These are phyloP conservation scores for Colletotrichum sp. DNA, from an alignment of 2,329 filamentous ascomycete species.

Conservation along the genomic window DNA sequence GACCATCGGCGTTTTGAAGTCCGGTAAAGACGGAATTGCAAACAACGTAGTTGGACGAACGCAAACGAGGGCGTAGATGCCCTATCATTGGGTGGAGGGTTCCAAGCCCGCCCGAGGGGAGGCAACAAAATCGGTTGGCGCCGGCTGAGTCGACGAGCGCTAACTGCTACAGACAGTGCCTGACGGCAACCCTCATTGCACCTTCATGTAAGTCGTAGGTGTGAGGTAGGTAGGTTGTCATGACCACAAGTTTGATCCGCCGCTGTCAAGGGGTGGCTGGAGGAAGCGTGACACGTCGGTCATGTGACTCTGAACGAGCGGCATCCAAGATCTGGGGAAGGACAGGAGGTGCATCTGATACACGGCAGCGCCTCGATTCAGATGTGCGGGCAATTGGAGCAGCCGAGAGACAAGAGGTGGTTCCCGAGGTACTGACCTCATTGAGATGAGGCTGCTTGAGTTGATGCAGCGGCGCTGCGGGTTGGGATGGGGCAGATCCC, in stretches of 20 bases:
- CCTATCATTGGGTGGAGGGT: neutral
- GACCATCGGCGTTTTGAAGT: too few relatives aligned
- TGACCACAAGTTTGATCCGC: neutral
- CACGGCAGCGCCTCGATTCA: neutral
- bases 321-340: neutral
- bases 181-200: neutral
- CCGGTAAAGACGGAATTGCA: neutral
- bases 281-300: neutral
- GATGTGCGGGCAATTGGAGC: neutral
- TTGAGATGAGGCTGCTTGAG: neutral
- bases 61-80: neutral
- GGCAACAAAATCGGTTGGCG: neutral
- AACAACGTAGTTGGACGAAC: neutral
- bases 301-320: conserved; percentile 4
- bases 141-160: neutral
- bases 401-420: neutral
- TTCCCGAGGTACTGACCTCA: neutral
- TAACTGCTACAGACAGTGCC: neutral
- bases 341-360: neutral
- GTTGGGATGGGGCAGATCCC: neutral
- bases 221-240: neutral
- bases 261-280: neutral
- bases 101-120: neutral
- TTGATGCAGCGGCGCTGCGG: neutral
- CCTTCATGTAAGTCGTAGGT: neutral